Conservation (phyloP, 78 protist genomes). For the Goniomonas avonlea region DNA sequence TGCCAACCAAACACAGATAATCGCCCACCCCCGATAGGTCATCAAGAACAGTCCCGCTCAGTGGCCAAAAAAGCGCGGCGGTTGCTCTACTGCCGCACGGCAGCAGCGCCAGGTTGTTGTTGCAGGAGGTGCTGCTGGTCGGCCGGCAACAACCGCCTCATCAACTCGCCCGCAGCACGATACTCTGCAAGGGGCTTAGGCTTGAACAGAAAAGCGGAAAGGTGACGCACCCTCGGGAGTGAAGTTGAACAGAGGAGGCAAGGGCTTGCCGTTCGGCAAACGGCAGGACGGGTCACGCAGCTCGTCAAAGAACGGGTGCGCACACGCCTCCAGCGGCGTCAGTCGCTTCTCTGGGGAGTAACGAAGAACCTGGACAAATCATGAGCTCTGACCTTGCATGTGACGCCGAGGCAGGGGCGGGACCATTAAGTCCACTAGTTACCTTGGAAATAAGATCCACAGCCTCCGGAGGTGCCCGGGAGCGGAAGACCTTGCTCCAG, state of each 20-base stretch:
- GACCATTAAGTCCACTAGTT: no score
- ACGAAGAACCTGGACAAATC: no score
- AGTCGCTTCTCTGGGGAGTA: constrained; percentile 37
- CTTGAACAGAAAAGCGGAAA: background rate
- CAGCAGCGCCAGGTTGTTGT: no score
- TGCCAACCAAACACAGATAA: no score
- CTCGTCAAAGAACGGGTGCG: constrained; percentile 38
- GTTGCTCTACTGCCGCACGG: no score
- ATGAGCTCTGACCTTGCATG: no score
- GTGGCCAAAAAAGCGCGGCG: no score
- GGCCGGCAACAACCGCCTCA: constrained; percentile 10
- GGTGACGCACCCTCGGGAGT: constrained; percentile 22
- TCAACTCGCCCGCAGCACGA: constrained; percentile 1
- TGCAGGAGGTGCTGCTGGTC: background rate
- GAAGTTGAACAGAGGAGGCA: constrained; percentile 42
- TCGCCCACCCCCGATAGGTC: no score
- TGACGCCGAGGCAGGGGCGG: no score
- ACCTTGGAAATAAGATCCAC: constrained; percentile 42
- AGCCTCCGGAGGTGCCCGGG: constrained; percentile 28
- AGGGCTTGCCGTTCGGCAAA: constrained; percentile 13
- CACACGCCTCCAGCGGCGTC: constrained; percentile 30
- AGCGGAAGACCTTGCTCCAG: constrained; percentile 45
- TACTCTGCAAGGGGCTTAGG: no score
- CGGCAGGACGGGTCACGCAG: constrained; percentile 25
- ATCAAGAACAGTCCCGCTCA: no score